These are phyloP conservation scores for Tilletia caries DNA, from an alignment of 1,284 basidiomycete genomes.

Conservation along the genomic window DNA sequence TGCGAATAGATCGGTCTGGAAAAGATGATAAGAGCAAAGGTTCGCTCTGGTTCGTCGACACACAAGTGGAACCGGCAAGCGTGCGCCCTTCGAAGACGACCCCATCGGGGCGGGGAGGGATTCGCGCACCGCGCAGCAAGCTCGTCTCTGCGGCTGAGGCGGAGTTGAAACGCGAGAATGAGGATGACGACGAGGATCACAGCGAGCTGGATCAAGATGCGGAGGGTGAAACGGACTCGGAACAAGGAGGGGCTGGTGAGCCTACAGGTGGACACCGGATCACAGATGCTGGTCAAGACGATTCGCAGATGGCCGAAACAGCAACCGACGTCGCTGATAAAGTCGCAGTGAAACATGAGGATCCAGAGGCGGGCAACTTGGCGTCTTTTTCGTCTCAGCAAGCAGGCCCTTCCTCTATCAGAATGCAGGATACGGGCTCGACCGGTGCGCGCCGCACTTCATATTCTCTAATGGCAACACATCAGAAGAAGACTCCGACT, in stretches of 20 bases:
- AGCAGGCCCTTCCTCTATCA: too few species aligned
- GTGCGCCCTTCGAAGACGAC: not conserved
- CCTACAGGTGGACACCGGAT: too few species aligned
- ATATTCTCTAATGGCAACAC: too few species aligned
- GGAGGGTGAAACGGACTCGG: slow-evolving; percentile 6
- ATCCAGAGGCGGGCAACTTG: too few species aligned
- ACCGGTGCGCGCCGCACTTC: too few species aligned
- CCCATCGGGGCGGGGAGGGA: not conserved
- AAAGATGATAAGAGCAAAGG: not conserved
- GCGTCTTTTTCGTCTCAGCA: too few species aligned
- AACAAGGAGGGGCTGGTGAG: not conserved
- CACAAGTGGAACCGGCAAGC: not conserved
- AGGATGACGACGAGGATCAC: not conserved
- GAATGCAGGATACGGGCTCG: too few species aligned
- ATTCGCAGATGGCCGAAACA: too few species aligned
- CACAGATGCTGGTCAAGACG: too few species aligned
- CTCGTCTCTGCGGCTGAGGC: slow-evolving; percentile 9
- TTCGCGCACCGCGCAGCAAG: slow-evolving; percentile 1
- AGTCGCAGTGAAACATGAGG: too few species aligned
- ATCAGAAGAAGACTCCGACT: too few species aligned
- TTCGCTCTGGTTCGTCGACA: slow-evolving; percentile 10
- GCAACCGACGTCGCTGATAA: too few species aligned
- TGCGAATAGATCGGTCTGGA: not conserved
- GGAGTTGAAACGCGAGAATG: not conserved
- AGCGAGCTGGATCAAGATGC: not conserved